phyloP scores from a whole-genome alignment of 1,139 yeast species.

The Geotrichum histeridarum region DNA sequence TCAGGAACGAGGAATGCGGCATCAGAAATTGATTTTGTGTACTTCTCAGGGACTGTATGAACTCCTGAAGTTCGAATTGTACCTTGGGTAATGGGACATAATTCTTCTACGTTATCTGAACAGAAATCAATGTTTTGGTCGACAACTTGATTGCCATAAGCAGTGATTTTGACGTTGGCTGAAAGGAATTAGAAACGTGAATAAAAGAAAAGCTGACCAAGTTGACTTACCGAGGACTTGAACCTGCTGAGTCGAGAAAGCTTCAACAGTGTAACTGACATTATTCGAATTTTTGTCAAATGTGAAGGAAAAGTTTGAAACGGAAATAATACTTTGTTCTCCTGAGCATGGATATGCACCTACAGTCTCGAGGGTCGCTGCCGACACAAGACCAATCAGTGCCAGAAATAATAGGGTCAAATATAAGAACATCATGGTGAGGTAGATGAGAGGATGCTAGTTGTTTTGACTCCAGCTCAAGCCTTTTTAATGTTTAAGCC shows the following conservation, averaged over 20 bases:
- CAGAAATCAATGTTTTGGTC: conserved; percentile 32
- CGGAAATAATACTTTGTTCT: conserved; percentile 19
- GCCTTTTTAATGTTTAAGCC: too few species aligned
- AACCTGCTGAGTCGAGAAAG: conserved; percentile 22
- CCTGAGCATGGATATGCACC: conserved; percentile 25
- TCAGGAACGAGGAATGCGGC: conserved; percentile 35
- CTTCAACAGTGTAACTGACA: conserved; percentile 27
- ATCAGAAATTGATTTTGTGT: conserved; percentile 28
- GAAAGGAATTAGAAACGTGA: neutral
- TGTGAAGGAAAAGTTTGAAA: conserved; percentile 21
- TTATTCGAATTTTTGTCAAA: conserved; percentile 23
- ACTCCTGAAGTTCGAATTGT: conserved; percentile 26
- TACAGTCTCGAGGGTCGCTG: conserved; percentile 17
- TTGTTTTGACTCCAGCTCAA: too few species aligned
- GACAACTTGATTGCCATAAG: conserved; percentile 31
- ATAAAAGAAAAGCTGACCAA: neutral
- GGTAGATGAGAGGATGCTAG: too few species aligned
- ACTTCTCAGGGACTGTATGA: conserved; percentile 31
- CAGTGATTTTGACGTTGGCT: conserved; percentile 27
- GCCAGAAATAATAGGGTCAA: neutral
- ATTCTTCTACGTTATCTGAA: conserved; percentile 26
- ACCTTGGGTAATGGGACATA: conserved; percentile 33
- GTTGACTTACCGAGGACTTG: conserved; percentile 21
- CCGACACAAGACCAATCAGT: neutral
- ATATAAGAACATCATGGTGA: neutral